A percentile compares a stretch with the other conserved stretches of the same genome.
phyloP scores from a whole-genome alignment of 2,329 filamentous ascomycete species.

The Ampelomyces quisqualis region DNA sequence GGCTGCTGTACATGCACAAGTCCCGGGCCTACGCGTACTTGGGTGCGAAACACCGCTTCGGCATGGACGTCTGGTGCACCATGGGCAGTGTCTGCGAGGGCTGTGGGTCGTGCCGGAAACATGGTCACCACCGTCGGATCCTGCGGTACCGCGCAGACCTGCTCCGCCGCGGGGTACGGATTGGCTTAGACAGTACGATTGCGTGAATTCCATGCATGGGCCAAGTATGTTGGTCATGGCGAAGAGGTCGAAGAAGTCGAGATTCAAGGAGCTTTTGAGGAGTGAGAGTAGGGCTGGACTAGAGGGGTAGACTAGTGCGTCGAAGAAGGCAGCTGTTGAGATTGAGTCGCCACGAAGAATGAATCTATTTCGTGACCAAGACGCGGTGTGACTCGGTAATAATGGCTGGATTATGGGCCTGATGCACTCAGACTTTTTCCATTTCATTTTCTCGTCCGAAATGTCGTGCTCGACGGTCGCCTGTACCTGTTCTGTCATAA shows the following conservation, averaged over 20 bases:
- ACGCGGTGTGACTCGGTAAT: too few species aligned
- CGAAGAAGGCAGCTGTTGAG: too few species aligned
- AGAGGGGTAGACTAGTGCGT: too few species aligned
- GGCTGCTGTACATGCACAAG: too few species aligned
- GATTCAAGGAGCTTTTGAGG: slow-evolving; percentile 2
- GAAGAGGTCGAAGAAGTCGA: not conserved
- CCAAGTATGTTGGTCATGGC: not conserved
- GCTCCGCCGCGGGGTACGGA: slow-evolving; percentile 10
- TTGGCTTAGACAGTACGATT: slow-evolving; percentile 13
- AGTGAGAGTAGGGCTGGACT: slow-evolving; percentile 1
- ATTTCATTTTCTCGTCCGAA: slow-evolving; percentile 15
- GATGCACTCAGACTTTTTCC: slow-evolving; percentile 5
- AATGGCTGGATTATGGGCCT: too few species aligned
- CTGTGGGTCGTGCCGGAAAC: too few species aligned
- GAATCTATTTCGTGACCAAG: too few species aligned
- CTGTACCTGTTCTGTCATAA: slow-evolving; percentile 38
- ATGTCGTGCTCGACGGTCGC: slow-evolving; percentile 31
- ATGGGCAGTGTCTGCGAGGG: too few species aligned
- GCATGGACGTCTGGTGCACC: too few species aligned
- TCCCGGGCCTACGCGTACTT: too few species aligned
- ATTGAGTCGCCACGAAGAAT: too few species aligned
- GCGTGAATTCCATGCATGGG: slow-evolving; percentile 2
- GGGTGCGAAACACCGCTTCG: too few species aligned
- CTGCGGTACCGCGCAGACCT: not conserved
- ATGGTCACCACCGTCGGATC: not conserved